phyloP scores from a whole-genome alignment of 2,329 filamentous ascomycete species.

The Claviceps cyperi region DNA sequence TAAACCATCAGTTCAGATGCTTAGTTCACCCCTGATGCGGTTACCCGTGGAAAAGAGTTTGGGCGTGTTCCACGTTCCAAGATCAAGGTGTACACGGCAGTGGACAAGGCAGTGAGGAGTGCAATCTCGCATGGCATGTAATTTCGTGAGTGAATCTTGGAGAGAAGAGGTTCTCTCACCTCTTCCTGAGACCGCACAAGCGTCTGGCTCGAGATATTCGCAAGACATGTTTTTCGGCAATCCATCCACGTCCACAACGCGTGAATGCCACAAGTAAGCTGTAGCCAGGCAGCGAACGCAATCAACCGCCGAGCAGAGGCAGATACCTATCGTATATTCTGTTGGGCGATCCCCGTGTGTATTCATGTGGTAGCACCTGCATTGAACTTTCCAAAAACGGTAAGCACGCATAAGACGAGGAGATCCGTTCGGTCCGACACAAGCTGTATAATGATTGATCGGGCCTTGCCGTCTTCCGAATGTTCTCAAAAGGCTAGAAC shows the following conservation, averaged over 20 bases:
- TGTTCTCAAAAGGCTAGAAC: neutral
- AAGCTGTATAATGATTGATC: neutral
- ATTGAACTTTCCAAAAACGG: neutral
- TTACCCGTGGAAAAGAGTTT: neutral
- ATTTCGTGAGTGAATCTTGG: neutral
- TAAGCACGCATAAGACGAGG: neutral
- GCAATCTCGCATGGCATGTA: neutral
- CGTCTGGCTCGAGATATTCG: neutral
- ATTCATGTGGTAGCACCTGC: neutral
- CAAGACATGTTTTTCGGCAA: neutral
- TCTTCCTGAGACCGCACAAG: neutral
- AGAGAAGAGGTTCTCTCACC: neutral
- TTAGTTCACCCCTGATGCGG: neutral
- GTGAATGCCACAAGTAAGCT: neutral
- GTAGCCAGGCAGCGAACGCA: neutral
- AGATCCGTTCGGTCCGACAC: constrained; percentile 1
- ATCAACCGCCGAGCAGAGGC: neutral
- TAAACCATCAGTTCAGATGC: neutral
- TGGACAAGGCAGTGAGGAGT: neutral
- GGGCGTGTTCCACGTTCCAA: neutral
- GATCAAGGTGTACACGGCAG: neutral
- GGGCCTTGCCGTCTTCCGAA: neutral
- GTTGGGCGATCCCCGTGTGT: neutral
- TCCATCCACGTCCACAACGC: neutral
- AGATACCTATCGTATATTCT: neutral